A percentile compares a stretch with the other conserved stretches of the same genome.
These are phyloP conservation scores for Fusarium sp. DNA, from an alignment of 2,329 filamentous ascomycete species.

Conservation along the genomic window DNA sequence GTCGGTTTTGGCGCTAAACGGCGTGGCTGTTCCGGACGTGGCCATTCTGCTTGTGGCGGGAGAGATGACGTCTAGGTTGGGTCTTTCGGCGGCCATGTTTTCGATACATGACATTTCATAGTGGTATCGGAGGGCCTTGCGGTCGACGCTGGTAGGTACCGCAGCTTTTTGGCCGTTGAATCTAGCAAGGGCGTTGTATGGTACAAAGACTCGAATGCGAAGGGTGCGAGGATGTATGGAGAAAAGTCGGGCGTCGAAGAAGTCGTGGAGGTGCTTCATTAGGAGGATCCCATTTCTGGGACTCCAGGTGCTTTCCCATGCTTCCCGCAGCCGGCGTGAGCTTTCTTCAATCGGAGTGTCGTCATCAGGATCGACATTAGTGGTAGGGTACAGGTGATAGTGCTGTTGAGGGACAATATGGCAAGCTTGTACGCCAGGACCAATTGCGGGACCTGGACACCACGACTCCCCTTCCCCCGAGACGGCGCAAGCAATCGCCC, in stretches of 20 bases:
- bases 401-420: slow-evolving; percentile 40
- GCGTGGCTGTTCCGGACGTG: slow-evolving; percentile 14
- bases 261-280: slow-evolving; percentile 39
- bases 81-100: slow-evolving; percentile 25
- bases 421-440: slow-evolving; percentile 38
- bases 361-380: too few relatives aligned
- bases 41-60: slow-evolving; percentile 10
- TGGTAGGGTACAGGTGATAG: slow-evolving; percentile 32
- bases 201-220: slow-evolving; percentile 27
- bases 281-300: slow-evolving; percentile 37
- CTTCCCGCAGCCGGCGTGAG: slow-evolving; percentile 2
- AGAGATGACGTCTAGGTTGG: slow-evolving; percentile 5
- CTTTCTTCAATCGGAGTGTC: background rate
- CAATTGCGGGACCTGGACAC: slow-evolving; percentile 16
- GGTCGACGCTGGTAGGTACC: slow-evolving; percentile 18
- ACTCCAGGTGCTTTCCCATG: slow-evolving; percentile 21
- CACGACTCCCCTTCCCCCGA: slow-evolving; percentile 29
- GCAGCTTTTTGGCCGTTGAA: slow-evolving; percentile 11
- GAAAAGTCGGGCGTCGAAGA: slow-evolving; percentile 39
- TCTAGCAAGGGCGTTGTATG: slow-evolving; percentile 6
- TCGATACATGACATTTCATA: slow-evolving; percentile 47
- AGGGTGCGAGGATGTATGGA: slow-evolving; percentile 45
- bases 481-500: too few relatives aligned
- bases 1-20: slow-evolving; percentile 14
- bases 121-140: slow-evolving; percentile 33